A percentile compares a stretch with the other conserved stretches of the same genome.
Evolutionary conservation across 1,139 yeast genomes (phyloP).

Genomic region (Arxiozyma telluris): DNA sequence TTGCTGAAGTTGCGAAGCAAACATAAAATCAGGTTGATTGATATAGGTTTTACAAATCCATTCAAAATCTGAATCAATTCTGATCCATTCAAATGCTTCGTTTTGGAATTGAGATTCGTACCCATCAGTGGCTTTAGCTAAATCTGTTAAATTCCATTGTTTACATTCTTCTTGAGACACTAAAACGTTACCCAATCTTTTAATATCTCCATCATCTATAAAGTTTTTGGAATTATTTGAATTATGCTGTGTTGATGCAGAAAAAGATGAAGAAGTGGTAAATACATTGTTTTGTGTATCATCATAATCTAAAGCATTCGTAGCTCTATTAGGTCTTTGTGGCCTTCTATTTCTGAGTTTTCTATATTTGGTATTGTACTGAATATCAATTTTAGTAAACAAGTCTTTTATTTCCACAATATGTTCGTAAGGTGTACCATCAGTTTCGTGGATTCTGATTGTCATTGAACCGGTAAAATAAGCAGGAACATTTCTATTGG

Average conservation of each 20-base stretch:
- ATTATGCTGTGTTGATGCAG: not conserved
- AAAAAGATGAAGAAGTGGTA: not conserved
- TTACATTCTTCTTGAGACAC: constrained; percentile 49
- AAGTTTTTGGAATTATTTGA: not conserved
- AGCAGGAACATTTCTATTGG: constrained; percentile 32
- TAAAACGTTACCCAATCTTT: constrained; percentile 76
- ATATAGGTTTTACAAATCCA: constrained; percentile 83
- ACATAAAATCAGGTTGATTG: constrained; percentile 93
- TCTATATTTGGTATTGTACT: constrained; percentile 83
- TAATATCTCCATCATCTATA: constrained; percentile 32
- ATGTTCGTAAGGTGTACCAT: constrained; percentile 98
- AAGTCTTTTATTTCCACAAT: constrained; percentile 85
- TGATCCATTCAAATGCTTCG: constrained; percentile 95
- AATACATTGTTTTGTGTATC: not conserved
- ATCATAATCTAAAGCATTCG: not conserved
- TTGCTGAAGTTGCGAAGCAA: constrained; percentile 82
- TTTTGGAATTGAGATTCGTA: constrained; percentile 33
- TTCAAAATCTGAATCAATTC: constrained; percentile 94
- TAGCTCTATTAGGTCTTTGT: not conserved
- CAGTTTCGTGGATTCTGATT: constrained; percentile 92
- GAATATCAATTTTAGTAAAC: constrained; percentile 82
- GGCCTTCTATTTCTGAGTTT: constrained; percentile 56
- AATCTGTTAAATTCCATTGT: constrained; percentile 69
- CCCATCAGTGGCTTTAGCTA: constrained; percentile 43
- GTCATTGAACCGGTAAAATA: constrained; percentile 92